Percentiles rank a stretch among this genome's conserved stretches.
Conservation (phyloP, 2,329 filamentous ascomycete genomes). For the Fusarium sp. region DNA sequence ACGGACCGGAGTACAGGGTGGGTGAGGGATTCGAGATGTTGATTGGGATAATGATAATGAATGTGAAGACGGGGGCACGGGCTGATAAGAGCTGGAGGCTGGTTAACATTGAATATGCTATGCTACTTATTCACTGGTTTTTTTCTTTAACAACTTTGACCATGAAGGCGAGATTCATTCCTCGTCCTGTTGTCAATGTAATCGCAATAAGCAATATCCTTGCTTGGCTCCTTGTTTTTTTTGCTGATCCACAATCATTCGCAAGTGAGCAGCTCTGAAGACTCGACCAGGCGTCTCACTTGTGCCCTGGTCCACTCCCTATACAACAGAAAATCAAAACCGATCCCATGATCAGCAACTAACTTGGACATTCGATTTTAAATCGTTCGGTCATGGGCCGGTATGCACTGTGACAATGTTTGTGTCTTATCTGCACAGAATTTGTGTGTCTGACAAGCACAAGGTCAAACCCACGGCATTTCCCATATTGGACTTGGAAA, state of each 20-base stretch:
- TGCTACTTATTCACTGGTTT: background rate
- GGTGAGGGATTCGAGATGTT: background rate
- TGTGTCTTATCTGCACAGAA: slow-evolving; percentile 2
- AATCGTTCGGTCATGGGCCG: slow-evolving; percentile 9
- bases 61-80: background rate
- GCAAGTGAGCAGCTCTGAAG: slow-evolving; percentile 15
- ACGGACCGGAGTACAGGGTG: slow-evolving; percentile 3
- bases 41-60: background rate
- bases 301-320: slow-evolving; percentile 13
- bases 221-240: background rate
- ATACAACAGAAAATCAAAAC: slow-evolving; percentile 14
- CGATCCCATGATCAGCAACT: slow-evolving; percentile 33
- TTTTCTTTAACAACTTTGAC: background rate
- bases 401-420: slow-evolving; percentile 14
- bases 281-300: slow-evolving; percentile 20
- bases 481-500: background rate
- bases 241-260: slow-evolving; percentile 31
- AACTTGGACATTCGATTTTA: slow-evolving; percentile 21
- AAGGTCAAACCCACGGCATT: slow-evolving; percentile 21
- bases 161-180: background rate
- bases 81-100: slow-evolving; percentile 5
- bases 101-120: background rate
- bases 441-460: slow-evolving; percentile 20
- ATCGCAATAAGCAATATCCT: slow-evolving; percentile 29
- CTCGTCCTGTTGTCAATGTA: slow-evolving; percentile 10